These are phyloP conservation scores for Hirsutella rhossiliensis DNA, from an alignment of 2,329 filamentous ascomycete genomes.

Conservation along the genomic window DNA sequence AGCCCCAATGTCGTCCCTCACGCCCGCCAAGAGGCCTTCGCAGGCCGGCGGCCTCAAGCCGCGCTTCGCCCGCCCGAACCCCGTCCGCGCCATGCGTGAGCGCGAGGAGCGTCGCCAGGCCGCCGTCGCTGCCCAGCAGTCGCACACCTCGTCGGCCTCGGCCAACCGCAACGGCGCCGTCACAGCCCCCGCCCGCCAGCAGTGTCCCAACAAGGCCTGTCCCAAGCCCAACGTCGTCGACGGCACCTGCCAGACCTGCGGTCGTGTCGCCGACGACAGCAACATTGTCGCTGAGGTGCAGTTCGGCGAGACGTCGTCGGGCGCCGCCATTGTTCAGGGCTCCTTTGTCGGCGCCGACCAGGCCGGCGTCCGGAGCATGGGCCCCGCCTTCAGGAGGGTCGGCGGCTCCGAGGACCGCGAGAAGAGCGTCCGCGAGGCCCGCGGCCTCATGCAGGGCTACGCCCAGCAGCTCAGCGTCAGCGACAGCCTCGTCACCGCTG, in stretches of 20 bases:
- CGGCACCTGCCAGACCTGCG: slow-evolving; percentile 71
- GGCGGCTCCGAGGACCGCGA: slow-evolving; percentile 47
- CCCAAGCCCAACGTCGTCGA: slow-evolving; percentile 49
- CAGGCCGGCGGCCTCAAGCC: slow-evolving; percentile 17
- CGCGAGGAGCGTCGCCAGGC: slow-evolving; percentile 32
- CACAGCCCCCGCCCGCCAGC: slow-evolving; percentile 23
- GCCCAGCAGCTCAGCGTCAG: slow-evolving; percentile 46
- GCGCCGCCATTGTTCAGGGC: slow-evolving; percentile 83
- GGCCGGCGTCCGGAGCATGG: slow-evolving; percentile 59
- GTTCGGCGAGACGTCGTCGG: slow-evolving; percentile 78
- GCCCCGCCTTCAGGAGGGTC: slow-evolving; percentile 48
- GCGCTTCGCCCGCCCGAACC: slow-evolving; percentile 31
- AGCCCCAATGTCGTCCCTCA: slow-evolving; percentile 31
- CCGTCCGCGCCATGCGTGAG: slow-evolving; percentile 39
- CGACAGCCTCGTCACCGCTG: slow-evolving; percentile 51
- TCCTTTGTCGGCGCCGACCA: slow-evolving; percentile 80
- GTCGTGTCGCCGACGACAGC: slow-evolving; percentile 69
- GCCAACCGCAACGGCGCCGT: slow-evolving; percentile 17
- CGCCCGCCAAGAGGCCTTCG: slow-evolving; percentile 22
- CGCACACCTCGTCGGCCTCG: slow-evolving; percentile 15
- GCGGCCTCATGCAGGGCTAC: slow-evolving; percentile 49
- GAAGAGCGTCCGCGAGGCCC: slow-evolving; percentile 46
- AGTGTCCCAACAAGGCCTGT: slow-evolving; percentile 49
- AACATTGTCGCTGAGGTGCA: slow-evolving; percentile 88
- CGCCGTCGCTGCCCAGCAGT: slow-evolving; percentile 10